phyloP scores from a whole-genome alignment of 163 green algal species.

The Chlamydomonas reinhardtii region DNA sequence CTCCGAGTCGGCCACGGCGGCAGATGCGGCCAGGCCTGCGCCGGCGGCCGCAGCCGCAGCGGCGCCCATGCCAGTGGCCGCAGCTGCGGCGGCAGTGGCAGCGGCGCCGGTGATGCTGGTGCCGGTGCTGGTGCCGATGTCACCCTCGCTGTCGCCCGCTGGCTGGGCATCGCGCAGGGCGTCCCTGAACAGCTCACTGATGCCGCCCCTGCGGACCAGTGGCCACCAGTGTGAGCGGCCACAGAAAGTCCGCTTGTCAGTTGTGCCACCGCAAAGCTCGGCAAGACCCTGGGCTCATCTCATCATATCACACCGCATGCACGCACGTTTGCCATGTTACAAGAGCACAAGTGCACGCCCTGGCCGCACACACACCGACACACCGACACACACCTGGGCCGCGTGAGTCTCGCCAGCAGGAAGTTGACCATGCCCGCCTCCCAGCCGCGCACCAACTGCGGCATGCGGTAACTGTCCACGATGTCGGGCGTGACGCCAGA shows the following conservation, averaged over 20 bases:
- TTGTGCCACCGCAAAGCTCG: too few relatives aligned
- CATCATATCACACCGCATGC: too few relatives aligned
- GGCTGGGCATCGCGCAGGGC: too few relatives aligned
- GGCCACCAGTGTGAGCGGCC: too few relatives aligned
- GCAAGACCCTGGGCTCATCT: too few relatives aligned
- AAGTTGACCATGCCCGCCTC: constrained; percentile 86
- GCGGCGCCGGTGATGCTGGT: background rate
- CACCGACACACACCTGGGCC: constrained; percentile 12
- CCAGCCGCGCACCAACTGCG: constrained; percentile 86
- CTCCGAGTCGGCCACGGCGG: too few relatives aligned
- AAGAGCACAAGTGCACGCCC: too few relatives aligned
- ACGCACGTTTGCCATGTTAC: background rate
- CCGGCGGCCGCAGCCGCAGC: constrained; percentile 8
- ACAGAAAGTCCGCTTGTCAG: too few relatives aligned
- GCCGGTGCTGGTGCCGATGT: too few relatives aligned
- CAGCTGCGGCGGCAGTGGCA: background rate
- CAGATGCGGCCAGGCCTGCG: too few relatives aligned
- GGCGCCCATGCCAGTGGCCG: background rate
- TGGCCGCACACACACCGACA: too few relatives aligned
- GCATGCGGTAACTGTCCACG: constrained; percentile 82
- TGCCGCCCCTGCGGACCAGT: background rate
- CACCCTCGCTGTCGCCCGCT: too few relatives aligned
- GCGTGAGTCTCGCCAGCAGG: constrained; percentile 71
- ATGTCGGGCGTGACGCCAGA: constrained; percentile 51
- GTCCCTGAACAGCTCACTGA: constrained; percentile 21